Evolutionary conservation across 163 green algal species (phyloP).

Genomic region (Scenedesmus sp.): DNA sequence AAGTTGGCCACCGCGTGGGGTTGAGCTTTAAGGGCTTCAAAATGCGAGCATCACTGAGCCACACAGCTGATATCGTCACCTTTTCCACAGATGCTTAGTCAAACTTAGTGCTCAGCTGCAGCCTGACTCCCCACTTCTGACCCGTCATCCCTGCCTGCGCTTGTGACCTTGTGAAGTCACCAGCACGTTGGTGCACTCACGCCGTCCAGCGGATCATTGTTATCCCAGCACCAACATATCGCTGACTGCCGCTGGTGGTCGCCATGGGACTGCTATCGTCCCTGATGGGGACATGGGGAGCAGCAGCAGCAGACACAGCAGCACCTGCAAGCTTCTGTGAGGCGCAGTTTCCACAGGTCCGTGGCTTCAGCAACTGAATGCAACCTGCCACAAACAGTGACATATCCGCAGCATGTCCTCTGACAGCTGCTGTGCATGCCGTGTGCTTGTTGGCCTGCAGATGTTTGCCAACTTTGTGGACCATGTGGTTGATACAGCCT

Average conservation of each 20-base stretch:
- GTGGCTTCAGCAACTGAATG: not conserved
- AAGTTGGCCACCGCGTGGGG: not conserved
- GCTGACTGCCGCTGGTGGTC: not conserved
- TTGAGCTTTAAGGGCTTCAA: not conserved
- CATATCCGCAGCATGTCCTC: not conserved
- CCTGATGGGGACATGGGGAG: not conserved
- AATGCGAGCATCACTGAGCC: not conserved
- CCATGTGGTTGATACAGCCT: slow-evolving; percentile 46
- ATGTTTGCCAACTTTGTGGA: slow-evolving; percentile 51
- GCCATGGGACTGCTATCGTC: slow-evolving; percentile 26
- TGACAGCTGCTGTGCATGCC: not conserved
- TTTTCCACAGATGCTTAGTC: not conserved
- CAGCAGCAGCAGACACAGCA: slow-evolving; percentile 34
- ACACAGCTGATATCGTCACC: not conserved
- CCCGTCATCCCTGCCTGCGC: not conserved
- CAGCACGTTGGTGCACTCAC: not conserved
- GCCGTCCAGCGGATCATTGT: not conserved
- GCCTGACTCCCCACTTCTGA: not conserved
- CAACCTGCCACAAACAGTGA: not conserved
- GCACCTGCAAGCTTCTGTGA: slow-evolving; percentile 19
- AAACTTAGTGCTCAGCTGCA: not conserved
- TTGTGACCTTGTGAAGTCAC: not conserved
- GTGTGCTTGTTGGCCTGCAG: slow-evolving; percentile 11
- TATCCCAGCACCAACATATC: not conserved
- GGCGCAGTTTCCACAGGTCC: slow-evolving; percentile 37